A percentile compares a stretch with the other conserved stretches of the same genome.
Conservation (phyloP, 2,329 filamentous ascomycete genomes). For the Fusarium sp. region DNA sequence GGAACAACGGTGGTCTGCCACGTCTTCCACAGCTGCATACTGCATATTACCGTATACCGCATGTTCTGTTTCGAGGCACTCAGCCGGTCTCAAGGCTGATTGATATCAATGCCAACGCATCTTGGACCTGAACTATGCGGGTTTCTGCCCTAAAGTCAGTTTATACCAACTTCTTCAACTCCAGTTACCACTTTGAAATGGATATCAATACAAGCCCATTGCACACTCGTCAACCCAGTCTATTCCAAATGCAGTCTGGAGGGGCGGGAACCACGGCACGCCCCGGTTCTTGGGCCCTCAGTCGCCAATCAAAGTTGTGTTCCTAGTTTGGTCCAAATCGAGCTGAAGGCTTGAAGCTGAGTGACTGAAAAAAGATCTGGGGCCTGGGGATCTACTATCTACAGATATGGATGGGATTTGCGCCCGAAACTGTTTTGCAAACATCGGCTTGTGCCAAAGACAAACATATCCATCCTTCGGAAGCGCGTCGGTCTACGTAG, state of each 20-base stretch:
- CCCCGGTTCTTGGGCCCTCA: slow-evolving; percentile 22
- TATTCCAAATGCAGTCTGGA: slow-evolving; percentile 34
- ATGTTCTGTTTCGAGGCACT: slow-evolving; percentile 15
- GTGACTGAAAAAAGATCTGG: slow-evolving; percentile 4
- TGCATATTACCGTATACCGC: not conserved
- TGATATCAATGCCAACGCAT: not conserved
- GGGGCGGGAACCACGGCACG: slow-evolving; percentile 47
- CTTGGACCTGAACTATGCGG: not conserved
- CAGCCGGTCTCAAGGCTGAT: slow-evolving; percentile 4
- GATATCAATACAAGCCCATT: slow-evolving; percentile 9
- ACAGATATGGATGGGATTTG: not conserved
- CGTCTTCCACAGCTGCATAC: slow-evolving; percentile 29
- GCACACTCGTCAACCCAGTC: slow-evolving; percentile 13
- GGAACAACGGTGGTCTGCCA: slow-evolving; percentile 30
- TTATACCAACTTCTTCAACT: not conserved
- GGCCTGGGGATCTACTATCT: not conserved
- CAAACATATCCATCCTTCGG: not conserved
- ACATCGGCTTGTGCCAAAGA: not conserved
- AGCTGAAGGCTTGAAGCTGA: slow-evolving; percentile 27
- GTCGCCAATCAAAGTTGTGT: slow-evolving; percentile 37
- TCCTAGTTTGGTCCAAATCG: slow-evolving; percentile 8
- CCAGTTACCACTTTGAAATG: not conserved
- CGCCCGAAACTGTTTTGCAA: not conserved
- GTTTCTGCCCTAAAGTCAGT: not conserved
- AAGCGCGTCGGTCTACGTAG: not conserved